Percentiles rank a stretch among this genome's conserved stretches.
Evolutionary conservation across 495 filamentous ascomycete genomes (phyloP).

Genomic region (Xylona heveae): DNA sequence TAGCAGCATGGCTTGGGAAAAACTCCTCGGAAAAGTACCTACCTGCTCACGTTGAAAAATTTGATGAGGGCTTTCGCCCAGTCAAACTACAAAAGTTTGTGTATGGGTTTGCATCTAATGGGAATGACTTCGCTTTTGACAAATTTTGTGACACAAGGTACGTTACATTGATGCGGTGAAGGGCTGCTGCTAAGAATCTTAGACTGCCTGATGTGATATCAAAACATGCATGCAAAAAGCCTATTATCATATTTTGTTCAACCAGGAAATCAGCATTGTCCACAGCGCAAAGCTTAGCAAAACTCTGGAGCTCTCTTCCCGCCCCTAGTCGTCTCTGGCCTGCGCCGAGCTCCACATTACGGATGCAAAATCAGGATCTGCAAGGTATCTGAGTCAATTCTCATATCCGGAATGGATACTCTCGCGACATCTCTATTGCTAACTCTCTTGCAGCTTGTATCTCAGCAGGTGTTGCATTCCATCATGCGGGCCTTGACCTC

Average conservation of each 20-base stretch:
- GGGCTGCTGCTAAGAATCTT: neutral
- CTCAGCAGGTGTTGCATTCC: constrained; percentile 64
- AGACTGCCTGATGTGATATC: constrained; percentile 54
- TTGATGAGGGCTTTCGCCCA: constrained; percentile 80
- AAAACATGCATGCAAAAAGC: constrained; percentile 58
- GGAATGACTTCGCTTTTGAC: constrained; percentile 80
- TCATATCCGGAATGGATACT: too few species aligned
- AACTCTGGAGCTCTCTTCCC: constrained; percentile 36
- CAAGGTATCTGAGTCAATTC: constrained; percentile 25
- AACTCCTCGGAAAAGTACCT: constrained; percentile 40
- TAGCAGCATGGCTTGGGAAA: constrained; percentile 80
- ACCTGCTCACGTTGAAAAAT: constrained; percentile 55
- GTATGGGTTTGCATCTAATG: constrained; percentile 41
- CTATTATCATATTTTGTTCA: constrained; percentile 85
- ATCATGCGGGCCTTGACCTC: constrained; percentile 69
- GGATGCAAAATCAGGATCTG: constrained; percentile 42
- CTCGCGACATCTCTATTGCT: too few species aligned
- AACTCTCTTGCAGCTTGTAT: constrained; percentile 24
- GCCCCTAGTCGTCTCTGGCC: constrained; percentile 44
- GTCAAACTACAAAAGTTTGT: constrained; percentile 77
- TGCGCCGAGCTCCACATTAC: constrained; percentile 29
- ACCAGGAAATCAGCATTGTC: constrained; percentile 55
- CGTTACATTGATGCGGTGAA: constrained; percentile 7
- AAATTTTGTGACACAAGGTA: constrained; percentile 53
- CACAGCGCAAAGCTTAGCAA: constrained; percentile 55